Evolutionary conservation across 2,329 filamentous ascomycete genomes (phyloP).

Genomic region (Albifimbria verrucaria): DNA sequence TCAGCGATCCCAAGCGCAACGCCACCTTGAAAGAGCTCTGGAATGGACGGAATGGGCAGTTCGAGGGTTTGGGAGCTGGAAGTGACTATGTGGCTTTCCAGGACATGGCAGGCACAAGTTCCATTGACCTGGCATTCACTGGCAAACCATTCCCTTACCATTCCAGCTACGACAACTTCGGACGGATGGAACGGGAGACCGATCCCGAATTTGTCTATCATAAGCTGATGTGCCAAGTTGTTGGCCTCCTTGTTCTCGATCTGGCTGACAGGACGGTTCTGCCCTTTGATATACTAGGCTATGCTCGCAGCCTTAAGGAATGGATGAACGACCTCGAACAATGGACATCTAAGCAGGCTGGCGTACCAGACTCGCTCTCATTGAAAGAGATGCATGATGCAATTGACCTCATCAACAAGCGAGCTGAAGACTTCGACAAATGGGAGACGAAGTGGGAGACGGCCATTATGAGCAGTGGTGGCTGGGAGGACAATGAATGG

Average conservation of each 20-base stretch:
- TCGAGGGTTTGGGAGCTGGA: slow-evolving; percentile 69
- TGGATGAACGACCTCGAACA: slow-evolving; percentile 66
- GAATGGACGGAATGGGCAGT: slow-evolving; percentile 57
- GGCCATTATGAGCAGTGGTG: slow-evolving; percentile 65
- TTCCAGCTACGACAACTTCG: slow-evolving; percentile 86
- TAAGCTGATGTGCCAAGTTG: slow-evolving; percentile 71
- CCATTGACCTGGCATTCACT: slow-evolving; percentile 77
- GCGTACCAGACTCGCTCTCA: slow-evolving; percentile 24
- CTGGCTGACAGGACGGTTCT: slow-evolving; percentile 77
- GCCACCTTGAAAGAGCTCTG: slow-evolving; percentile 72
- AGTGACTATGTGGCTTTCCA: slow-evolving; percentile 91
- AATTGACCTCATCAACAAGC: slow-evolving; percentile 51
- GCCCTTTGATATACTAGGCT: slow-evolving; percentile 75
- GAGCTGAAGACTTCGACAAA: slow-evolving; percentile 58
- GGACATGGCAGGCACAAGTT: slow-evolving; percentile 83
- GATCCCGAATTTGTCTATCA: slow-evolving; percentile 86
- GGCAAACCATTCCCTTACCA: slow-evolving; percentile 68
- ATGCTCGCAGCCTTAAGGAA: slow-evolving; percentile 60
- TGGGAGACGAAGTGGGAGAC: slow-evolving; percentile 80
- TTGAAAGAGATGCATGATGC: slow-evolving; percentile 48
- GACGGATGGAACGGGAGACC: slow-evolving; percentile 76
- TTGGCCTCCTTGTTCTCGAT: slow-evolving; percentile 80
- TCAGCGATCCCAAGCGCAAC: slow-evolving; percentile 70
- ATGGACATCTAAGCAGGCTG: slow-evolving; percentile 58
- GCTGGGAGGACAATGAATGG: slow-evolving; percentile 71